Evolutionary conservation across 179 eudicot genomes (phyloP), one percentile per base, ranked within the genome.

Genomic region (Kewa caespitosa): DNA sequence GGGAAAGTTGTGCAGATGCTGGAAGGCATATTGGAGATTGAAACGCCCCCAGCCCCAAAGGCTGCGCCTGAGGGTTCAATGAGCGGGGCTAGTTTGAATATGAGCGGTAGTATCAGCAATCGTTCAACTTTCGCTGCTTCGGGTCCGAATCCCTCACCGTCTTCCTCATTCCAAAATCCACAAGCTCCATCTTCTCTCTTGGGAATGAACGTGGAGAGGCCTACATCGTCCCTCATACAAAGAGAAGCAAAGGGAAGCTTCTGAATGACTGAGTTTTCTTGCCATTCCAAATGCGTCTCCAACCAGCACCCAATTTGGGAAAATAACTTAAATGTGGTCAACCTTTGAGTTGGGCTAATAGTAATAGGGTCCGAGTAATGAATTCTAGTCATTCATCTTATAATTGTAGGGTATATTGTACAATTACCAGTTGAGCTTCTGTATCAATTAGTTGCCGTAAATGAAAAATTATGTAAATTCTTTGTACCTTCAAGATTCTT

Each of bases 1-100:
- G 94, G 98, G 36, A 94, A 85, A 83, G 97, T 94, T 34, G 97
- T 94, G 67, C 98, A 92, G 71, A 89, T 94, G 98, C 65, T 94
- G 2, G 98, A 94, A 86, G 98, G 98, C 23, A 79, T 92, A n/a
- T 69, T 80, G 60, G 93, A 84, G 75, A 89, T 94, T 3, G 91
- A 83, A 59, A 88, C 77, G 78, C 91, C 97, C 14, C 97, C 96
- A 4, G 79, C 84, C 3, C 94, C 90, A 5, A 87, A 87, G 81
- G 81, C 87, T 4, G 41, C 69, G 22, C 28, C 76, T 0, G 97
- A 88, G 25, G 89, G 81, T 23, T 82, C 90, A 1, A 18, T 79
- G 18, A 78, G 82, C 6, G 88, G 85, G 13, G 74, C 80, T 18
- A 89, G 87, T 79, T 65, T 82, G 55, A 81, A 74, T 48, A 39